Evolutionary conservation across 331 rosid species (phyloP).

Genomic region (Malus hybrid): DNA sequence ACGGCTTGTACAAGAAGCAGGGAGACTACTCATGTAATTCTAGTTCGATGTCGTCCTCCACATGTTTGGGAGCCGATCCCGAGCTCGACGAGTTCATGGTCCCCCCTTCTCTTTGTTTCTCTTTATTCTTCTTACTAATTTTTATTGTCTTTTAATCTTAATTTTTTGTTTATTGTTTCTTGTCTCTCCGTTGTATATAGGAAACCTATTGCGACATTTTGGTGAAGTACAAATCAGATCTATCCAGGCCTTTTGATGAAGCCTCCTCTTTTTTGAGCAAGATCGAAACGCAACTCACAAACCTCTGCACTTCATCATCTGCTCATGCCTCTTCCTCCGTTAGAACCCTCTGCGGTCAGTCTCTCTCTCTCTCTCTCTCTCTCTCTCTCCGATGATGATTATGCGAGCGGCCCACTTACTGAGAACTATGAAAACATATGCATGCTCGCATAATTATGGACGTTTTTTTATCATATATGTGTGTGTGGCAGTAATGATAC

Average conservation of each 20-base stretch:
- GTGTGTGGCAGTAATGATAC: not conserved
- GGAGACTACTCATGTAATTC: not conserved
- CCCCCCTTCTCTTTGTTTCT: slow-evolving; percentile 22
- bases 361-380: slow-evolving; percentile 14
- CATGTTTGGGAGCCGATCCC: slow-evolving; percentile 97
- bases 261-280: slow-evolving; percentile 77
- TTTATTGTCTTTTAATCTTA: not conserved
- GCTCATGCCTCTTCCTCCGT: slow-evolving; percentile 23
- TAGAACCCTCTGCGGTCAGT: slow-evolving; percentile 61
- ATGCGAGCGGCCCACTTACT: slow-evolving; percentile 5
- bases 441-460: not conserved
- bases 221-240: slow-evolving; percentile 74
- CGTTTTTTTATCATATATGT: not conserved
- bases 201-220: slow-evolving; percentile 82
- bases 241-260: slow-evolving; percentile 73
- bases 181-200: slow-evolving; percentile 16
- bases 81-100: slow-evolving; percentile 99
- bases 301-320: slow-evolving; percentile 37
- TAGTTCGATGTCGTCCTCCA: slow-evolving; percentile 34
- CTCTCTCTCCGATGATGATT: not conserved
- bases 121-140: slow-evolving; percentile 2
- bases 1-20: slow-evolving; percentile 35
- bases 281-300: slow-evolving; percentile 63
- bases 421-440: not conserved
- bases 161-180: not conserved